Evolutionary conservation across 2,329 filamentous ascomycete genomes (phyloP).

Genomic region (Phyllosticta citribraziliensis): DNA sequence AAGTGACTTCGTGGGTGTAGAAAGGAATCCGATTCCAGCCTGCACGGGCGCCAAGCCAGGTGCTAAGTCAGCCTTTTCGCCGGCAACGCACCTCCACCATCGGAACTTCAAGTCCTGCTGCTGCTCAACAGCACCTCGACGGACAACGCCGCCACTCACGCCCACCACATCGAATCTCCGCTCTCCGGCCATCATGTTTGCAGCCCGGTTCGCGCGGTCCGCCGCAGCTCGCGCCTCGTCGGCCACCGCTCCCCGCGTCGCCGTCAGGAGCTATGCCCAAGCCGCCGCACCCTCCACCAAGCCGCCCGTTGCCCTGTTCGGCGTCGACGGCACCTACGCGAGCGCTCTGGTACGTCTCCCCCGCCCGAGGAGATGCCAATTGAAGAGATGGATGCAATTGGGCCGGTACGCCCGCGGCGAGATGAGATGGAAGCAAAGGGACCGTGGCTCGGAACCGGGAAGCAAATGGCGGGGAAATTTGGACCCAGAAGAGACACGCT

Average conservation of each 20-base stretch:
- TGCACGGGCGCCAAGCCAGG: conserved; percentile 3
- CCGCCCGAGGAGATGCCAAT: not conserved
- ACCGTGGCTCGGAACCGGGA: not conserved
- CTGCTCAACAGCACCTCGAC: not conserved
- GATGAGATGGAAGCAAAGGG: conserved; percentile 5
- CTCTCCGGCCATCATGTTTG: conserved; percentile 38
- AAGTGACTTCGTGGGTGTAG: not conserved
- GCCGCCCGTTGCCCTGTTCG: conserved; percentile 85
- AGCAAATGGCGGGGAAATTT: conserved; percentile 2
- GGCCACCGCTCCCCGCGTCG: conserved; percentile 46
- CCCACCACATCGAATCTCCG: conserved; percentile 8
- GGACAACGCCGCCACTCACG: conserved; percentile 3
- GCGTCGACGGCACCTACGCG: conserved; percentile 96
- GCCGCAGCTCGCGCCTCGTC: conserved; percentile 44
- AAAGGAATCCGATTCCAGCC: not conserved
- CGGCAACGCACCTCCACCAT: conserved; percentile 8
- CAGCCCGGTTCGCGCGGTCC: conserved; percentile 47
- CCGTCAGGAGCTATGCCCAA: conserved; percentile 67
- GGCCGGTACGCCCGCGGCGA: not conserved
- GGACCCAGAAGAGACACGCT: not conserved
- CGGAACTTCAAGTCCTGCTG: not conserved
- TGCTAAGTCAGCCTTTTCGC: conserved; percentile 11
- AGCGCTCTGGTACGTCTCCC: conserved; percentile 77
- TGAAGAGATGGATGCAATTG: conserved; percentile 4
- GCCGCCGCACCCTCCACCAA: conserved; percentile 54